Base-by-base conservation (phyloP, 2,329 filamentous ascomycete species). In the Claviceps sp. region DNA sequence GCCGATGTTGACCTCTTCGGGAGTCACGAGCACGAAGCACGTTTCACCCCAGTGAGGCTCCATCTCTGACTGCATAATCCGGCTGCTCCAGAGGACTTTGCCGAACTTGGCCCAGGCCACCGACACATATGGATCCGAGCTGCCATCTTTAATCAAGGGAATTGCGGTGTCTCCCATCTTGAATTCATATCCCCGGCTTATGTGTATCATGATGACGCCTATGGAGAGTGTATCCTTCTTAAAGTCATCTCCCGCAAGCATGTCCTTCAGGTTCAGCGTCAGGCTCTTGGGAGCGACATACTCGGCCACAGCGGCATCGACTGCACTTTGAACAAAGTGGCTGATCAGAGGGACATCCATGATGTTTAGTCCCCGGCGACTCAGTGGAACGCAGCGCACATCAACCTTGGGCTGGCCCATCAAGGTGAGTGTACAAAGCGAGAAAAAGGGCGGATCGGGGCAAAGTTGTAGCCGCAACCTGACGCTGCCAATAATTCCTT, bases 41-140 rank as follows among this genome's bases (percentile, higher is more conserved):
- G 79, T 84, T 63, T 89, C 85, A 37, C 86, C 73, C 84, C 85
- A 88, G 46, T 70, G 72, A 0, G 85, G 85, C 34, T 84, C 71
- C 71, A 86, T 82, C 47, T 86, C 81, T 1, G 74, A 72, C 41
- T 74, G 65, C 22, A 88, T 72, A 43, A 88, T 75, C 48, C 85
- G 75, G 0, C 84, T 88, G 50, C 67, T 67, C 64, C 64, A 50
- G 74, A 83, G 61, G 69, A 83, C 53, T 84, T 71, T 48, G 79
- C 84, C 84, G 61, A 88, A 88, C 61, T 88, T 89, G 22, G 83
- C 84, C 84, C 85, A 89, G 1, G 80, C 83, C 7, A 87, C 80
- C 1, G 81, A 82, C 16, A 87, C 77, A 56, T 88, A 88, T 0
- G 81, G 73, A 64, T 89, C 85, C 9, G 83, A 80, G 5, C 79